These are phyloP conservation scores for Hyaloscypha finlandica DNA, from an alignment of 495 filamentous ascomycete genomes.

Conservation along the genomic window DNA sequence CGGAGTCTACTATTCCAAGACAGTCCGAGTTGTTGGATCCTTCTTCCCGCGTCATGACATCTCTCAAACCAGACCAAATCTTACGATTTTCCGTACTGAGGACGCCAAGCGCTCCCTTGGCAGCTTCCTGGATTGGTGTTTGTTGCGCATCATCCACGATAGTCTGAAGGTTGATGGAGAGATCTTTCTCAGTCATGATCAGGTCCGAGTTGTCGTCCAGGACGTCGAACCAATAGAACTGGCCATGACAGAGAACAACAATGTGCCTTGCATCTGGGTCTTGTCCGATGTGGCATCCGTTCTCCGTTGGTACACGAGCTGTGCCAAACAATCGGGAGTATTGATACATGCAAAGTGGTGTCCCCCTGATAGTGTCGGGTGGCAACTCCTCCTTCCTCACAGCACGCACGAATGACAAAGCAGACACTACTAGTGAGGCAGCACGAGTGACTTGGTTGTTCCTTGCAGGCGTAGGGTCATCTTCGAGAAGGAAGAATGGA, in stretches of 20 bases:
- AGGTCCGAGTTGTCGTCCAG: constrained; percentile 91
- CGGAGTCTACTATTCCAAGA: constrained; percentile 90
- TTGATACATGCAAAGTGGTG: constrained; percentile 95
- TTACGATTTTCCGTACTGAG: constrained; percentile 96
- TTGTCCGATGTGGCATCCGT: constrained; percentile 94
- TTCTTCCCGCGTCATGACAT: constrained; percentile 83
- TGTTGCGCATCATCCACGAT: constrained; percentile 88
- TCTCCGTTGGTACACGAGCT: constrained; percentile 89
- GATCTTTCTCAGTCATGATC: constrained; percentile 96
- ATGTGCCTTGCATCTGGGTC: constrained; percentile 87
- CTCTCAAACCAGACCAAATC: constrained; percentile 88
- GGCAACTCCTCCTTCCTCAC: constrained; percentile 92
- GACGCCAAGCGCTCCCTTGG: constrained; percentile 90
- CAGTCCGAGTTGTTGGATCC: constrained; percentile 94
- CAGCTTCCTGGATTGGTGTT: constrained; percentile 89
- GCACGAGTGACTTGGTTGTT: constrained; percentile 96
- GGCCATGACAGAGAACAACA: constrained; percentile 91
- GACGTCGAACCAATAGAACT: constrained; percentile 99
- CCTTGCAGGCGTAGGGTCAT: constrained; percentile 93
- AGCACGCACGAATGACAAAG: constrained; percentile 88
- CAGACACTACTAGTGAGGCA: constrained; percentile 87
- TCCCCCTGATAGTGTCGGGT: constrained; percentile 80
- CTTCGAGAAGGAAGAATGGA: constrained; percentile 95
- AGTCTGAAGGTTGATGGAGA: constrained; percentile 88
- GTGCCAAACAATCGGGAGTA: constrained; percentile 96